A percentile compares a stretch with the other conserved stretches of the same genome.
These are phyloP conservation scores for Penicillium brasilianum DNA, from an alignment of 2,329 filamentous ascomycete species.

Conservation along the genomic window DNA sequence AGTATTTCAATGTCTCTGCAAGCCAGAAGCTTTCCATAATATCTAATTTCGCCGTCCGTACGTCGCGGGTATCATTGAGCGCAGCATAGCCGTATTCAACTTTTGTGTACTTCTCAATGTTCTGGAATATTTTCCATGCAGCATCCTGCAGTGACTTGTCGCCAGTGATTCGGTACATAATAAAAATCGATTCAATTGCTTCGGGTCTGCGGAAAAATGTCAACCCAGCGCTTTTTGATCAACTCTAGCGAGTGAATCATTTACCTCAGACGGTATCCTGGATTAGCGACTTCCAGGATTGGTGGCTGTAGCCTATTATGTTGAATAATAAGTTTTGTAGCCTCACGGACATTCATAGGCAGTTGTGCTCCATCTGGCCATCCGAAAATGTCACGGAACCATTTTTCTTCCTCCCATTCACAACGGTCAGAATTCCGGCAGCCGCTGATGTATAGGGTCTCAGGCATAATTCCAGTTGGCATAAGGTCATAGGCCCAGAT, in stretches of 20 bases:
- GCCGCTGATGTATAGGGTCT: conserved; percentile 56
- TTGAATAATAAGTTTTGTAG: conserved; percentile 8
- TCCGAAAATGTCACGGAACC: conserved; percentile 17
- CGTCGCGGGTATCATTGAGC: conserved; percentile 41
- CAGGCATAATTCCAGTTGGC: conserved; percentile 63
- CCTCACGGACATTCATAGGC: conserved; percentile 7
- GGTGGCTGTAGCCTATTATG: conserved; percentile 9
- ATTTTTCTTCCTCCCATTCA: conserved; percentile 53
- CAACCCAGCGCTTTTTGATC: neutral
- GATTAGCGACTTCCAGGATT: conserved; percentile 9
- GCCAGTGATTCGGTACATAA: conserved; percentile 62
- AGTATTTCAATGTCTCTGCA: conserved; percentile 46
- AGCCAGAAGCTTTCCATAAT: conserved; percentile 46
- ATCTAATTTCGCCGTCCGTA: conserved; percentile 28
- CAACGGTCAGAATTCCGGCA: conserved; percentile 50
- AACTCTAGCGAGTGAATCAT: conserved; percentile 2
- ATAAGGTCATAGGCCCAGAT: conserved; percentile 62
- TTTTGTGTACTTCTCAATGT: conserved; percentile 42
- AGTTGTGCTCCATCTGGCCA: conserved; percentile 8
- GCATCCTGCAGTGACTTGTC: conserved; percentile 48
- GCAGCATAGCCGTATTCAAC: conserved; percentile 47
- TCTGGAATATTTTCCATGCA: conserved; percentile 52
- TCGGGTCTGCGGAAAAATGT: conserved; percentile 45
- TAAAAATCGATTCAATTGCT: conserved; percentile 62
- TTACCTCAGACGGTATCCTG: conserved; percentile 8